Evolutionary conservation across 352 stramenopile genomes (phyloP), one percentile per base, ranked within the genome.

Genomic region (Phytophthora meadii): DNA sequence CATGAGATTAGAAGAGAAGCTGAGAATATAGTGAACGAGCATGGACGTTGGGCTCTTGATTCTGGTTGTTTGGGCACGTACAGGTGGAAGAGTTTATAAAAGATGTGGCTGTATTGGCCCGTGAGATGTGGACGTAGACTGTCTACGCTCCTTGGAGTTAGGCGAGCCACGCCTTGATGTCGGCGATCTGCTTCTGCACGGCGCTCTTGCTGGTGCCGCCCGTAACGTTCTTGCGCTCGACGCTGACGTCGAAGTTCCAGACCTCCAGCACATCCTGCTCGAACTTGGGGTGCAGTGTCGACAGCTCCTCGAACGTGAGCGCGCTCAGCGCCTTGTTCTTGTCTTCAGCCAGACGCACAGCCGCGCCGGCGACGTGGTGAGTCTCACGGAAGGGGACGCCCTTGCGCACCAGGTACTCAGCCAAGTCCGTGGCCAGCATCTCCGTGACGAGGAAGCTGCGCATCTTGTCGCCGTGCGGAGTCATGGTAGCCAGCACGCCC

Each of bases 341-440:
- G 76, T 97, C 87, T 60, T 98, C 94, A 5, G 94, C 91, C 57
- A 98, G 78, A 51, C 95, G 93, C 52, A 98, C 94, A 34, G 93
- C 93, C 5, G 92, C 90, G 47, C 94, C 94, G n/a, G 94, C 92
- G 46, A 99, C 98, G 83, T 99, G 98, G 86, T 99, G 98, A n/a
- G 97, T 99, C 81, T 99, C 97, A 67, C 98, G 95, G 87, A 99
- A 99, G 25, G 98, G 98, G 28, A 99, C 97, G 48, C 97, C 97
- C 75, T 99, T 99, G 70, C 97, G 90, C 39, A 99, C 98, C 41
- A 99, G 87, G 79, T 99, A 99, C 79, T 99, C 98, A 41, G 98
- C 98, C 68, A 99, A 81, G 77, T 99, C 98, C 4, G 98, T 99
- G 28, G 98, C 98, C 40, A 99, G 84, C 98, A 99, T 99, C 79